Conservation (phyloP, 2,329 filamentous ascomycete species). For the Fusarium armeniacum region DNA sequence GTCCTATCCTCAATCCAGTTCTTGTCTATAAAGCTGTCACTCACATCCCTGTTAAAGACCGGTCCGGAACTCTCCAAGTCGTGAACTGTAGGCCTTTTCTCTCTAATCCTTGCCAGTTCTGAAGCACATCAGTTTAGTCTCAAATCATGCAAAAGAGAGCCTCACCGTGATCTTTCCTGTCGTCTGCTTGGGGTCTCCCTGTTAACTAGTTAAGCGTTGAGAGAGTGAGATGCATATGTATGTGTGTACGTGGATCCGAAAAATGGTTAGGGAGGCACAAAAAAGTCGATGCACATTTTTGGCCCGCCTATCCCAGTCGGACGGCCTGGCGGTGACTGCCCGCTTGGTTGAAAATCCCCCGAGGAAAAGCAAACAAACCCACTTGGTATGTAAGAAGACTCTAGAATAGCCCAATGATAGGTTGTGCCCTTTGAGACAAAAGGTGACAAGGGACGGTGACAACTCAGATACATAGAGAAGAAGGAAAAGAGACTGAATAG, state of each 20-base stretch:
- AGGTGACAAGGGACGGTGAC: constrained; percentile 16
- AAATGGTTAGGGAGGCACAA: not conserved
- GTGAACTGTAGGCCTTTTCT: not conserved
- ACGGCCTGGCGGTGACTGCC: constrained; percentile 28
- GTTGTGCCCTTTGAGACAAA: constrained; percentile 14
- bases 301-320: constrained; percentile 27
- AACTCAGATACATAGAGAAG: not conserved
- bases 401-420: constrained; percentile 8
- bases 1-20: constrained; percentile 3
- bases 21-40: not conserved
- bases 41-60: not conserved
- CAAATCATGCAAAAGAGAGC: constrained; percentile 7
- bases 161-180: not conserved
- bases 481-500: not conserved
- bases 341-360: constrained; percentile 34
- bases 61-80: not conserved
- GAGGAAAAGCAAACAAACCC: constrained; percentile 39
- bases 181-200: constrained; percentile 4
- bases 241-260: constrained; percentile 10
- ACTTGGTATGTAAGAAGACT: constrained; percentile 18
- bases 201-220: constrained; percentile 1
- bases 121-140: constrained; percentile 6
- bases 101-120: not conserved
- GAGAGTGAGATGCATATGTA: constrained; percentile 2
- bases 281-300: constrained; percentile 18